Percentiles rank a stretch among this genome's conserved stretches.
phyloP scores from a whole-genome alignment of 1,139 yeast genomes.

The Candida sp. region DNA sequence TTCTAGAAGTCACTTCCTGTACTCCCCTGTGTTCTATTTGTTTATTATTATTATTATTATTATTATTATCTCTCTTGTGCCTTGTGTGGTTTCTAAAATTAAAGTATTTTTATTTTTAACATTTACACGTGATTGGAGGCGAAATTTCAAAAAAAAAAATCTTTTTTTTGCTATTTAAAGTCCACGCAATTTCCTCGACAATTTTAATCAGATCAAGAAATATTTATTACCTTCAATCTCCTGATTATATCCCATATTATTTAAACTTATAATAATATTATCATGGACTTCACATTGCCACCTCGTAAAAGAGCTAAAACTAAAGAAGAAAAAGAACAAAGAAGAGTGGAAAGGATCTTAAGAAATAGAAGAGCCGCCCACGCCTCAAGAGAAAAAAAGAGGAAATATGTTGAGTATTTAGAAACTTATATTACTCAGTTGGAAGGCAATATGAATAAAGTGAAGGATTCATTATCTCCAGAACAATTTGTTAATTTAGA shows the following conservation, averaged over 20 bases:
- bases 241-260: background rate
- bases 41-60: too few relatives aligned
- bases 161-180: background rate
- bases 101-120: too few relatives aligned
- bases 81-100: too few relatives aligned
- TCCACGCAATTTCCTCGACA: background rate
- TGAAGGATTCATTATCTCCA: slow-evolving; percentile 21
- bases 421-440: slow-evolving; percentile 60
- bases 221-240: too few relatives aligned
- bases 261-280: background rate
- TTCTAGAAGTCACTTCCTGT: too few relatives aligned
- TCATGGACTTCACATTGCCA: slow-evolving; percentile 49
- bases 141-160: too few relatives aligned
- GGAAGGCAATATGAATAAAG: slow-evolving; percentile 32
- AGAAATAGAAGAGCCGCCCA: slow-evolving; percentile 98
- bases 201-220: background rate
- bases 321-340: slow-evolving; percentile 94
- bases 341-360: slow-evolving; percentile 87
- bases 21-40: too few relatives aligned
- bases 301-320: slow-evolving; percentile 98
- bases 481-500: slow-evolving; percentile 11
- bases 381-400: slow-evolving; percentile 94
- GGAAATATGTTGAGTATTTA: slow-evolving; percentile 84
- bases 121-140: too few relatives aligned
- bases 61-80: too few relatives aligned